These are phyloP conservation scores for Scheffersomyces coipomensis DNA, from an alignment of 805 yeast species.

Conservation along the genomic window DNA sequence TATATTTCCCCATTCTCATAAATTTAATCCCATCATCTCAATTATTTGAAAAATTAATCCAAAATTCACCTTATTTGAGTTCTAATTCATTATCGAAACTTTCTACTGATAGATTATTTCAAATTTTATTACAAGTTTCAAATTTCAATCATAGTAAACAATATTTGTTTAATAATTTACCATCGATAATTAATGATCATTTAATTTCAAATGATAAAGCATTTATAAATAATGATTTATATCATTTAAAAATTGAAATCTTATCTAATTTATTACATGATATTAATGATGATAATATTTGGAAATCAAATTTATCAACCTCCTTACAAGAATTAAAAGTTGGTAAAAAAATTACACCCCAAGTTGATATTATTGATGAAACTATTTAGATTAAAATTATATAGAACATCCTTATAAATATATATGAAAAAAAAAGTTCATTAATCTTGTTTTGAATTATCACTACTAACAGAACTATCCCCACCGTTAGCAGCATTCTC, in stretches of 20 bases:
- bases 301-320: slow-evolving; percentile 14
- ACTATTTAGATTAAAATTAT: slow-evolving; percentile 6
- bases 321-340: slow-evolving; percentile 13
- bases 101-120: slow-evolving; percentile 20
- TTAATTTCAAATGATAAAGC: slow-evolving; percentile 15
- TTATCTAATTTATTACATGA: slow-evolving; percentile 21
- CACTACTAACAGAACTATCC: neutral
- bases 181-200: slow-evolving; percentile 19
- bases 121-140: slow-evolving; percentile 19
- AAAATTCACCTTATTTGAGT: slow-evolving; percentile 5
- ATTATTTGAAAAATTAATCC: slow-evolving; percentile 12
- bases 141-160: slow-evolving; percentile 13
- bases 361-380: slow-evolving; percentile 24
- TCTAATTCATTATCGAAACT: slow-evolving; percentile 10
- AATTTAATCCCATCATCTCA: slow-evolving; percentile 18
- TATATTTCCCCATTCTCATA: slow-evolving; percentile 23
- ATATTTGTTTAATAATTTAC: slow-evolving; percentile 21
- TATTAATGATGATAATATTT: slow-evolving; percentile 15
- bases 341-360: slow-evolving; percentile 18
- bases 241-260: slow-evolving; percentile 19
- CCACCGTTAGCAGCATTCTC: no score
- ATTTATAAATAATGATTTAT: slow-evolving; percentile 17
- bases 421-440: neutral
- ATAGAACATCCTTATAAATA: neutral
- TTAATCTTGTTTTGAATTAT: neutral